Conservation (phyloP, 176 grass and related monocot species). For the Tuctoria greenei region DNA sequence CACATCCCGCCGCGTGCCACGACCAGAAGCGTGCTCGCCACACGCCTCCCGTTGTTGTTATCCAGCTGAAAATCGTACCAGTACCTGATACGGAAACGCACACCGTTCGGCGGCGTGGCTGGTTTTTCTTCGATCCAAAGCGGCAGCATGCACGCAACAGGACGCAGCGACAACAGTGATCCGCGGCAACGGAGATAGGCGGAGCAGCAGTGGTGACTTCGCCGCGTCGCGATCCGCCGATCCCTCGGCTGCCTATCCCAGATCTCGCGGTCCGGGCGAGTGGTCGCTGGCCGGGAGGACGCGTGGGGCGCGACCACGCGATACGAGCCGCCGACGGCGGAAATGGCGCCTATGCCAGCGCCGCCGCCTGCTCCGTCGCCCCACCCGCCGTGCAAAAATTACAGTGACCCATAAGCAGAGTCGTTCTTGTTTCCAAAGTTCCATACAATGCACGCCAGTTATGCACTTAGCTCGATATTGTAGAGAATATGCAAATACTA, state of each 20-base stretch:
- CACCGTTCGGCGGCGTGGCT: not conserved
- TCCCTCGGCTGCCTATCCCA: not conserved
- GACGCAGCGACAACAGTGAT: too few species aligned
- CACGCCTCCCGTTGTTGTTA: not conserved
- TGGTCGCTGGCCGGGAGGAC: not conserved
- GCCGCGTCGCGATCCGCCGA: not conserved
- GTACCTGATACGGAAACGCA: not conserved
- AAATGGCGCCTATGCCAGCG: not conserved
- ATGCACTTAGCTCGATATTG: too few species aligned
- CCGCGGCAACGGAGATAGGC: too few species aligned
- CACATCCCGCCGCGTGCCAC: not conserved
- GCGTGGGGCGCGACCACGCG: conserved; percentile 8
- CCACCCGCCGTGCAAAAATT: not conserved
- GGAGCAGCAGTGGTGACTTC: not conserved
- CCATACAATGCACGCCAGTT: too few species aligned
- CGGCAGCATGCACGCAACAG: not conserved
- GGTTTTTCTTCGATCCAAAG: not conserved
- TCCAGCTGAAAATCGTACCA: not conserved
- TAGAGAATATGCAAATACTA: too few species aligned
- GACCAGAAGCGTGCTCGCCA: not conserved
- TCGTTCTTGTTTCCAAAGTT: too few species aligned
- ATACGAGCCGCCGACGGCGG: not conserved
- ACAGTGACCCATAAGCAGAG: not conserved
- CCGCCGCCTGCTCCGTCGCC: not conserved
- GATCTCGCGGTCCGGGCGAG: not conserved